phyloP scores from a whole-genome alignment of 2,329 filamentous ascomycete genomes.

The Ophiocordyceps polyrhachis-furcata region DNA sequence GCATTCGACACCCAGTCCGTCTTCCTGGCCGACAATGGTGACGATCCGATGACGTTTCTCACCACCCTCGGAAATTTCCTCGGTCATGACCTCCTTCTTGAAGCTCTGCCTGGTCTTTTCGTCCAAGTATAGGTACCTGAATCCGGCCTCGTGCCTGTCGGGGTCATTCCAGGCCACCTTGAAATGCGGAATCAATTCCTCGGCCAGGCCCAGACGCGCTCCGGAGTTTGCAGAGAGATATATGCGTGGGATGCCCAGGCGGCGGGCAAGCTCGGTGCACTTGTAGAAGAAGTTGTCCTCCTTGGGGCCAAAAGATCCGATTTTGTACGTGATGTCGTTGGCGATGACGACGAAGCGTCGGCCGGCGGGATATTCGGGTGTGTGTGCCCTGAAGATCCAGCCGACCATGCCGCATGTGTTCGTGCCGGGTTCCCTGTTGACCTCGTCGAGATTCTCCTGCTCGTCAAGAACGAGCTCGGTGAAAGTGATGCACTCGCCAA shows the following conservation, averaged over 20 bases:
- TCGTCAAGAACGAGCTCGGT: constrained; percentile 92
- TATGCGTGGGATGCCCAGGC: constrained; percentile 86
- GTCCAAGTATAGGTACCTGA: constrained; percentile 93
- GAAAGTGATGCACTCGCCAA: constrained; percentile 84
- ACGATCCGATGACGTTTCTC: constrained; percentile 89
- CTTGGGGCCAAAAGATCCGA: constrained; percentile 88
- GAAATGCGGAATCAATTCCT: constrained; percentile 94
- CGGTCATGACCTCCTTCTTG: constrained; percentile 56
- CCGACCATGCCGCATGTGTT: constrained; percentile 98
- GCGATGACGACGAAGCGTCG: constrained; percentile 89
- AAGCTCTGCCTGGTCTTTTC: constrained; percentile 74
- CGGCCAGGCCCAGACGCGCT: constrained; percentile 89
- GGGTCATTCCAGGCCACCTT: constrained; percentile 90
- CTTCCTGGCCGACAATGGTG: constrained; percentile 81
- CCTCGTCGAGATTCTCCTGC: constrained; percentile 76
- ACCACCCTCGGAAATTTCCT: constrained; percentile 68
- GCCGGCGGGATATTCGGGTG: constrained; percentile 85
- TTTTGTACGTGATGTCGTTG: constrained; percentile 99
- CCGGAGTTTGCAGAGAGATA: constrained; percentile 98
- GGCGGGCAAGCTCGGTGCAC: constrained; percentile 89
- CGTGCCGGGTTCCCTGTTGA: constrained; percentile 84
- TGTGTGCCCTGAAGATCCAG: constrained; percentile 88
- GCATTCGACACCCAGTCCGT: constrained; percentile 95
- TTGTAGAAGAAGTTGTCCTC: constrained; percentile 99
- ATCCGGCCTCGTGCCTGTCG: constrained; percentile 64